Base-by-base conservation (phyloP, 2,329 filamentous ascomycete genomes). In the Corynespora cassiicola region DNA sequence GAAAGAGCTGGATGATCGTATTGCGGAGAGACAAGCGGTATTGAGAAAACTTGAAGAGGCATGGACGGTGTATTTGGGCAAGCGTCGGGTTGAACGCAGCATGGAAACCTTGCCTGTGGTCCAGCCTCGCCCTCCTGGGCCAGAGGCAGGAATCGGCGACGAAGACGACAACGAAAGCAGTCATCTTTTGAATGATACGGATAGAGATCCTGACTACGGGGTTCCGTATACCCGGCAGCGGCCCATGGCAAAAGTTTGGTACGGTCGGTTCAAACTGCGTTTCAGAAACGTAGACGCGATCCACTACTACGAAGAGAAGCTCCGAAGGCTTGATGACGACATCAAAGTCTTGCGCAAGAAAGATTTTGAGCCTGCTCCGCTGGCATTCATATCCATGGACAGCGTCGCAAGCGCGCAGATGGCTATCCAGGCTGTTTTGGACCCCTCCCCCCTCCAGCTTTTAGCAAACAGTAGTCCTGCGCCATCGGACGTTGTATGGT, bases 341-440 rank as follows among this genome's bases (percentile, higher is more conserved):
- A 89, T 99, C 33, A 68, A 71, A 6, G 70, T 71, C 6, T 82
- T 90, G 8, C 82, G 94, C 18, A 82, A 83, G 57, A 88, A 88
- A 65, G 79, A 87, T 3, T 97, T 90, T 56, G 73, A 79, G 5
- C 78, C 94, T 0, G 91, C 85, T 1, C 86, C 92, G 31, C 79
- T 95, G 44, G 95, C 95, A 1, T 96, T 99, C 66, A 88, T 99
- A 24, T 97, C 94, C 0, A 95, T 99, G 90, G 89, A 96, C 71
- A 94, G 90, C 3, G 94, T 96, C 32, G 88, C 91, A 10, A 86
- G 91, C 14, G 83, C 81, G 49, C 94, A 99, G 72, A 96, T 97
- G 90, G 89, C 91, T 16, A 89, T 96, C 27, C 94, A 99, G 69
- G 91, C 94, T 4, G 85, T 95, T 8, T 83, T 99, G 36, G 92